A percentile compares a stretch with the other conserved stretches of the same genome.
Conservation (phyloP, 768 basidiomycete genomes). For the Mycena sanguinolenta region DNA sequence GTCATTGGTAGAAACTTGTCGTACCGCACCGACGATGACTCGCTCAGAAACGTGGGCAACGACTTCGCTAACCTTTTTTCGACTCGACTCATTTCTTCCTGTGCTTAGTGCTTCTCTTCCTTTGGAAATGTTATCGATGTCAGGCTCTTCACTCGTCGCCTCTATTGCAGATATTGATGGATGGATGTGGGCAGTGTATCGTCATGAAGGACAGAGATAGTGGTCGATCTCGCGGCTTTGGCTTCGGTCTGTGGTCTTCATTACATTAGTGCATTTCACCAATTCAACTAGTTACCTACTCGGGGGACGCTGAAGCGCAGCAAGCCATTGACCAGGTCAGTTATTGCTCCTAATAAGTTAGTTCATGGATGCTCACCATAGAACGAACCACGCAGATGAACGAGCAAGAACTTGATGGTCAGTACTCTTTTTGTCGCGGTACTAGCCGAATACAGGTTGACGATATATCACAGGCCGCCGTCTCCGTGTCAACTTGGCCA, state of each 20-base stretch:
- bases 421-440: neutral
- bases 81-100: conserved; percentile 33
- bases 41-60: conserved; percentile 71
- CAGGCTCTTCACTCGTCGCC: conserved; percentile 56
- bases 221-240: conserved; percentile 95
- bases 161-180: conserved; percentile 12
- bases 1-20: conserved; percentile 82
- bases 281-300: conserved; percentile 76
- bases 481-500: conserved; percentile 34
- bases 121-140: conserved; percentile 93
- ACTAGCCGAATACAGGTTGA: neutral
- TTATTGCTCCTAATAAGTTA: too few relatives aligned
- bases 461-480: neutral
- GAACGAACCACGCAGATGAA: too few relatives aligned
- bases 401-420: conserved; percentile 86
- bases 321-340: conserved; percentile 81
- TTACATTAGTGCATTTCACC: conserved; percentile 35
- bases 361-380: too few relatives aligned
- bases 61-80: conserved; percentile 20
- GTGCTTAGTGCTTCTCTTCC: conserved; percentile 77
- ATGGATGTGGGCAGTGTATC: conserved; percentile 76
- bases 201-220: conserved; percentile 98
- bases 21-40: conserved; percentile 94
- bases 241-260: conserved; percentile 93
- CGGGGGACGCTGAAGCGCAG: conserved; percentile 72